These are phyloP conservation scores for Allium cepa DNA, from an alignment of 106 monocot species.

Conservation along the genomic window DNA sequence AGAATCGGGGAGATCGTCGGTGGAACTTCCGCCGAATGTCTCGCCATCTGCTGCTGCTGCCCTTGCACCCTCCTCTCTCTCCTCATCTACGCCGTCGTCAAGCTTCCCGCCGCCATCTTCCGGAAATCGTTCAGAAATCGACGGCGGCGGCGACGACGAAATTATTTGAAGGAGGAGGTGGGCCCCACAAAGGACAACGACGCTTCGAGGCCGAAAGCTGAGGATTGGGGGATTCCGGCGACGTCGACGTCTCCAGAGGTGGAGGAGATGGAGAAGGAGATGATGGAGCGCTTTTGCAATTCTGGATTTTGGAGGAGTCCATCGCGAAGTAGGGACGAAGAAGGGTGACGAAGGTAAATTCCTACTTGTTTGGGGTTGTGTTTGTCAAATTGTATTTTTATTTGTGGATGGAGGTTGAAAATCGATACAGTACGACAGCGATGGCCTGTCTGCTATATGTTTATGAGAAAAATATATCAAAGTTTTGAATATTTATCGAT, in stretches of 20 bases:
- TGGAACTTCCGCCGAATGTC: conserved; percentile 32
- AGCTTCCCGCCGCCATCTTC: conserved; percentile 26
- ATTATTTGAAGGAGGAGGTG: not conserved
- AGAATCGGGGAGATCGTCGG: conserved; percentile 30
- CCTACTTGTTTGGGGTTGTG: no score
- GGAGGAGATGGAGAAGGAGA: conserved; percentile 49
- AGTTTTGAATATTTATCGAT: no score
- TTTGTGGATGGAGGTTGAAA: no score
- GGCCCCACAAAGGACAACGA: not conserved
- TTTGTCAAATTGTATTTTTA: no score
- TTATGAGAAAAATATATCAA: no score
- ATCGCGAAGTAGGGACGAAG: conserved; percentile 33
- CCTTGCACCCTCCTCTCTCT: conserved; percentile 30
- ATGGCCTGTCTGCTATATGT: no score
- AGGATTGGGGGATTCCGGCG: not conserved
- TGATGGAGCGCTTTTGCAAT: conserved; percentile 38
- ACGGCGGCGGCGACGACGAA: conserved; percentile 2
- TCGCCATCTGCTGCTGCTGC: conserved; percentile 36
- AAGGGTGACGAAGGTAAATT: not conserved
- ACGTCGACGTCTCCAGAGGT: conserved; percentile 21
- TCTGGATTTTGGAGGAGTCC: conserved; percentile 74
- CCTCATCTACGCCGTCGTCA: conserved; percentile 19
- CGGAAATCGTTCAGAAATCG: conserved; percentile 6
- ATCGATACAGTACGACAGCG: no score
- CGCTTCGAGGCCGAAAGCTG: not conserved